Evolutionary conservation across 768 basidiomycete species (phyloP), one percentile per base, ranked within the genome.

Genomic region (Kwoniella heveanensis): DNA sequence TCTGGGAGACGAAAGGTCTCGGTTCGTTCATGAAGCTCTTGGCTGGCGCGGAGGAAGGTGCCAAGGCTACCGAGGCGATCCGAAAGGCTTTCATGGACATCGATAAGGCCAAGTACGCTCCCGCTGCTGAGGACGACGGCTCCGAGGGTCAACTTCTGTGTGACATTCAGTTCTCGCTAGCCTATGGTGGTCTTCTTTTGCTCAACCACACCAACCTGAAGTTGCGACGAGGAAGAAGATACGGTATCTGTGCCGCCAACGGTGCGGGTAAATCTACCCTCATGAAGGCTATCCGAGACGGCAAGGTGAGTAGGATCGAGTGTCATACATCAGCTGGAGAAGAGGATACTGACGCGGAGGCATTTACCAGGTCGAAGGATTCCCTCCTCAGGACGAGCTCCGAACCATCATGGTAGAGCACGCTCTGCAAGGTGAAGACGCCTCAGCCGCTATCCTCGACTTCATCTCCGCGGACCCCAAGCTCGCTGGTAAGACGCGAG

Each of bases 351-450:
- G 32, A 74, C 54, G 10, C 21, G 4, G 1, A 12, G 9, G 24
- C 25, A 21, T 21, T 30, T 12, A 26, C 9, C 60, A 72, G 70
- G 82, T 83, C 69, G 95, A 98, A 81, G 93, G 93, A 77, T 98
- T 97, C 82, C 95, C 95, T 21, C 85, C 91, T 5, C 92, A 88
- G 69, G 87, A 88, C 66, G 85, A 92, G 80, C 83, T 98, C 54
- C 86, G 90, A 51, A 90, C 90, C 71, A 86, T 96, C 64, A 97
- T 97, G 93, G 94, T 98, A 32, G 95, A 97, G 81, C 94, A 98
- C 82, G 88, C 93, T 26, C 83, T 97, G 12, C 92, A 94, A 82
- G 92, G 94, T 57, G 93, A 97, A 82, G 91, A 97, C 80, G 85
- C 85, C 19, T 89, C 90, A 10, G 73, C 88, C 61, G 85, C 88